Evolutionary conservation across 768 basidiomycete genomes (phyloP).

Genomic region (Gloeopeniophorella convolvens): DNA sequence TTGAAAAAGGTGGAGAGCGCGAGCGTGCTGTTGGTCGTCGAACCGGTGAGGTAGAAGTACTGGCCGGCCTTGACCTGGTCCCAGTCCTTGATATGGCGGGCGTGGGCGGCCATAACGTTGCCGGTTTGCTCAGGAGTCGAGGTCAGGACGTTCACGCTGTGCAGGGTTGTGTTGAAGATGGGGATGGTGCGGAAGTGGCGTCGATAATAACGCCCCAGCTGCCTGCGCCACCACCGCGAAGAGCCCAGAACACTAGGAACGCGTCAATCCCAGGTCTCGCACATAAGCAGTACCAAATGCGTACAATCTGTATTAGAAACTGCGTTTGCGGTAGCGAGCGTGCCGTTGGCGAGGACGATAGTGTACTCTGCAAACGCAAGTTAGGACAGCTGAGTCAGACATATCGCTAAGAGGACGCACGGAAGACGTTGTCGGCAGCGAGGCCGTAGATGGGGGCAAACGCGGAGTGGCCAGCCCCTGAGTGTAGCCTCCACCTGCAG

Average conservation of each 20-base stretch:
- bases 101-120: conserved; percentile 28
- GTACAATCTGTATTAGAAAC: conserved; percentile 9
- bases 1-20: conserved; percentile 21
- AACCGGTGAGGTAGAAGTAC: conserved; percentile 29
- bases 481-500: conserved; percentile 21
- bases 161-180: conserved; percentile 28
- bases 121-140: conserved; percentile 34
- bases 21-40: conserved; percentile 2
- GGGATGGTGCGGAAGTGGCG: conserved; percentile 32
- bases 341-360: conserved; percentile 11
- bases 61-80: neutral
- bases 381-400: neutral
- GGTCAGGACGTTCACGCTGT: conserved; percentile 25
- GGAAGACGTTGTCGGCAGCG: conserved; percentile 24
- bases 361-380: neutral
- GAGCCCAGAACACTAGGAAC: conserved; percentile 25
- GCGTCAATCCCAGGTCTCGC: neutral
- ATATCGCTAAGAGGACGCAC: conserved; percentile 4
- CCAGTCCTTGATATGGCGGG: conserved; percentile 9
- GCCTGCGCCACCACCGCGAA: conserved; percentile 24
- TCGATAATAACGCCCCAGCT: conserved; percentile 36
- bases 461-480: conserved; percentile 25
- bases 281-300: neutral
- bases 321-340: neutral
- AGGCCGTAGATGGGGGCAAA: conserved; percentile 22